Conservation (phyloP, 371 early-diverging fungal genomes). For the Mortierella sp. region DNA sequence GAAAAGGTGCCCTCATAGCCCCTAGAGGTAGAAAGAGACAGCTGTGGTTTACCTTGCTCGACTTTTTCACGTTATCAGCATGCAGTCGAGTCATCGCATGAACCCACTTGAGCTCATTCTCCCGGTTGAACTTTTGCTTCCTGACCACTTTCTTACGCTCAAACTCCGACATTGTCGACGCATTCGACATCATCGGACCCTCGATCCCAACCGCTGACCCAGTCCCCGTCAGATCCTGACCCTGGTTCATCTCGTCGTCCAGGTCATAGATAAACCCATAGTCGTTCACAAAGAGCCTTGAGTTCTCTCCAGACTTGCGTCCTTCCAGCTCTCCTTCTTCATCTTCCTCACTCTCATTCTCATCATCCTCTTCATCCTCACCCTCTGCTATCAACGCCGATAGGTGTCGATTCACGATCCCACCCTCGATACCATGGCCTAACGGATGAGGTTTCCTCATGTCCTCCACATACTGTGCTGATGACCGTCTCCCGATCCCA, state of each 20-base stretch:
- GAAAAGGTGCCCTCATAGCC: too few relatives aligned
- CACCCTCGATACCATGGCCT: constrained; percentile 45
- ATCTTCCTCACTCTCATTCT: constrained; percentile 18
- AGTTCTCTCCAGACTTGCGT: constrained; percentile 15
- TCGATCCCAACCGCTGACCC: constrained; percentile 39
- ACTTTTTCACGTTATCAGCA: constrained; percentile 34
- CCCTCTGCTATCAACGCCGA: constrained; percentile 13
- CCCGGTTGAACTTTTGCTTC: constrained; percentile 27
- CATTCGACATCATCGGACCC: constrained; percentile 10
- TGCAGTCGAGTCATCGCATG: constrained; percentile 30
- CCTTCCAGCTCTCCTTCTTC: constrained; percentile 16
- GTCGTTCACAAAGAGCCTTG: constrained; percentile 36
- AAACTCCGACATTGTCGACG: constrained; percentile 21
- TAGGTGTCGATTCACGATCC: constrained; percentile 16
- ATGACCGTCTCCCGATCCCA: constrained; percentile 19
- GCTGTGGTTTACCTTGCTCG: constrained; percentile 38
- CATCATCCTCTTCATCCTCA: constrained; percentile 26
- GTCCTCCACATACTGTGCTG: constrained; percentile 17
- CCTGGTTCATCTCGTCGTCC: constrained; percentile 54
- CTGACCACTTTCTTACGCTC: constrained; percentile 12
- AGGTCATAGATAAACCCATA: constrained; percentile 65
- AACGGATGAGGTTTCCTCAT: constrained; percentile 38
- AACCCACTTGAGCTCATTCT: constrained; percentile 50
- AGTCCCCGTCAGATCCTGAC: constrained; percentile 47
- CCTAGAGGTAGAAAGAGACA: too few relatives aligned